Evolutionary conservation across 139 green algal species (phyloP).

Genomic region (Chlamydomonas incerta): DNA sequence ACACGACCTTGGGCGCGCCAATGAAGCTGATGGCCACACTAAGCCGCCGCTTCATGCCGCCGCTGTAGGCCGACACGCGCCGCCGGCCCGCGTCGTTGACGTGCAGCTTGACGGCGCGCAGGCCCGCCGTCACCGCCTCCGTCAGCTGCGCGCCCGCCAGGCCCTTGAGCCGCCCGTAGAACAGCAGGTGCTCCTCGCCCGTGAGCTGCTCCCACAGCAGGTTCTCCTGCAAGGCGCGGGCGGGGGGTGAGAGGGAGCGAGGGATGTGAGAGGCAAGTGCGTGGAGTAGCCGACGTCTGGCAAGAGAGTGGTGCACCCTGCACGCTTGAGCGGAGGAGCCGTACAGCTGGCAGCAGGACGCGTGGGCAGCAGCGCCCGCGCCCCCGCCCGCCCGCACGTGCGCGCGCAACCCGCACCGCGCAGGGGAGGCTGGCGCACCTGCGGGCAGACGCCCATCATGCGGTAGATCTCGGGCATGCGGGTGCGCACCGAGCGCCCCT

Average conservation of each 20-base stretch:
- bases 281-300: too few species aligned
- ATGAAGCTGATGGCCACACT: slow-evolving; percentile 85
- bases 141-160: slow-evolving; percentile 54
- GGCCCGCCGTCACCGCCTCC: slow-evolving; percentile 37
- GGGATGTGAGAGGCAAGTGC: not conserved
- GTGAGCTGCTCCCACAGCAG: slow-evolving; percentile 94
- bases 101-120: slow-evolving; percentile 61
- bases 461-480: slow-evolving; percentile 40
- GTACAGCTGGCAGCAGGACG: too few species aligned
- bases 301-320: too few species aligned
- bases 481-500: slow-evolving; percentile 42
- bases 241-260: not conserved
- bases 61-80: slow-evolving; percentile 54
- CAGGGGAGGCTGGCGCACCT: too few species aligned
- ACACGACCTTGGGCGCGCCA: slow-evolving; percentile 75
- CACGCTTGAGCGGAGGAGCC: too few species aligned
- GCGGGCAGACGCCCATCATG: slow-evolving; percentile 70
- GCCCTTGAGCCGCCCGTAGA: slow-evolving; percentile 93
- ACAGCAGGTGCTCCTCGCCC: slow-evolving; percentile 90
- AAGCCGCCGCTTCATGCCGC: slow-evolving; percentile 82
- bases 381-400: not conserved
- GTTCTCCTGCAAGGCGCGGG: slow-evolving; percentile 82
- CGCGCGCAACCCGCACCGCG: not conserved
- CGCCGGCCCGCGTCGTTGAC: slow-evolving; percentile 57
- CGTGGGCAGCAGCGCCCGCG: too few species aligned